Evolutionary conservation across 176 grass and related monocot species (phyloP).

Genomic region (Zea luxurians): DNA sequence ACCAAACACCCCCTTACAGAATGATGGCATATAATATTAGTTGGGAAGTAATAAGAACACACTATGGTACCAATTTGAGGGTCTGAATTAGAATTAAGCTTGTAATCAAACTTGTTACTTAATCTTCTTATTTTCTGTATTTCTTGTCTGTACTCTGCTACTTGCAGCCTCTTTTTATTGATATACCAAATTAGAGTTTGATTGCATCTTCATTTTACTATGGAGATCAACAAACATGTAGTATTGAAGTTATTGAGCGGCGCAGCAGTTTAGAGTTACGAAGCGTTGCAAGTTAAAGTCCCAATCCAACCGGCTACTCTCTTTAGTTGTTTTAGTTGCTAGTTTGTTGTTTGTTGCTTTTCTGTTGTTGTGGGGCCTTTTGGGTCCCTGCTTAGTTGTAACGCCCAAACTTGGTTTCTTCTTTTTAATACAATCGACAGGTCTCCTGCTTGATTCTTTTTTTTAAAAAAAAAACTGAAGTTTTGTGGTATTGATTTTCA

Average conservation of each 20-base stretch:
- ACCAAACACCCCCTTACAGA: background rate
- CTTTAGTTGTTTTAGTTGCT: too few relatives aligned
- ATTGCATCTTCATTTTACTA: background rate
- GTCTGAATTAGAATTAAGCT: slow-evolving; percentile 2
- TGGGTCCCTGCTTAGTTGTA: too few relatives aligned
- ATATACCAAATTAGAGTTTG: slow-evolving; percentile 5
- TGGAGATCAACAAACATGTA: background rate
- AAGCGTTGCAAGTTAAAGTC: too few relatives aligned
- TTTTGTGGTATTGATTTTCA: slow-evolving; percentile 17
- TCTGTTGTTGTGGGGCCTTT: too few relatives aligned
- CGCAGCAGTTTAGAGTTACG: too few relatives aligned
- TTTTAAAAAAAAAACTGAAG: background rate
- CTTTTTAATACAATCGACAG: too few relatives aligned
- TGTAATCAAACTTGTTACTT: slow-evolving; percentile 9
- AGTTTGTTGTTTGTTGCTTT: too few relatives aligned
- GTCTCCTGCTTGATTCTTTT: too few relatives aligned
- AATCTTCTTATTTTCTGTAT: background rate
- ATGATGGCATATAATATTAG: slow-evolving; percentile 10
- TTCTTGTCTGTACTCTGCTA: background rate
- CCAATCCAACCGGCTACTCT: too few relatives aligned
- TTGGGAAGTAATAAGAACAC: slow-evolving; percentile 20
- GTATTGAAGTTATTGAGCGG: too few relatives aligned
- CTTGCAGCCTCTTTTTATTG: background rate
- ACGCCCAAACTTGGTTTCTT: too few relatives aligned
- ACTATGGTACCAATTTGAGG: slow-evolving; percentile 13